These are phyloP conservation scores for Solanum hybrid DNA, from an alignment of 305 asterid genomes.

Conservation along the genomic window DNA sequence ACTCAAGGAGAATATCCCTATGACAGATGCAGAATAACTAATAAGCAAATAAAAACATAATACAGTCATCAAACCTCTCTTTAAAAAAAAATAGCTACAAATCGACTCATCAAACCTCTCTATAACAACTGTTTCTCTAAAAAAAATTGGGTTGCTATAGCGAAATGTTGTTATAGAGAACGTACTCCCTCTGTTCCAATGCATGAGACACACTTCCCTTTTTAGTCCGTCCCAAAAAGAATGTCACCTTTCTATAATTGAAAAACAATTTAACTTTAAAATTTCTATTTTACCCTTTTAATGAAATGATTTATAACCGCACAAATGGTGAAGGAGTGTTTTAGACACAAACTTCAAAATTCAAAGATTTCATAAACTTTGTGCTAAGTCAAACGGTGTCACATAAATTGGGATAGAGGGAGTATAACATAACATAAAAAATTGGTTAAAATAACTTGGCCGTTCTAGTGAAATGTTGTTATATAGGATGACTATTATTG, in stretches of 20 bases:
- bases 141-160: background rate
- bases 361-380: background rate
- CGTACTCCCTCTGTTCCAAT: background rate
- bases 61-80: background rate
- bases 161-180: background rate
- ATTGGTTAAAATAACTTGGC: background rate
- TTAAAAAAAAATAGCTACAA: no score
- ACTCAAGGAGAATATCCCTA: background rate
- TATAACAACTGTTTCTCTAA: background rate
- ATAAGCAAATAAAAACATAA: background rate
- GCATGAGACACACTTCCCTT: background rate
- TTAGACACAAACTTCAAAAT: background rate
- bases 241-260: background rate
- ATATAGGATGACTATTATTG: background rate
- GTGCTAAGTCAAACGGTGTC: background rate
- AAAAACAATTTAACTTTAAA: background rate
- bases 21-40: background rate
- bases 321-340: background rate
- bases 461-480: background rate
- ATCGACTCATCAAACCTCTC: background rate
- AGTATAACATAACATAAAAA: background rate
- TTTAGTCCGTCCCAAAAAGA: background rate
- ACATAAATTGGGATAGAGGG: background rate
- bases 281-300: no score
- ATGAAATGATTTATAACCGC: background rate